Percentiles rank a stretch among this genome's conserved stretches.
Evolutionary conservation across 2,329 filamentous ascomycete genomes (phyloP).

Genomic region (Cucurbitaria berberidis): DNA sequence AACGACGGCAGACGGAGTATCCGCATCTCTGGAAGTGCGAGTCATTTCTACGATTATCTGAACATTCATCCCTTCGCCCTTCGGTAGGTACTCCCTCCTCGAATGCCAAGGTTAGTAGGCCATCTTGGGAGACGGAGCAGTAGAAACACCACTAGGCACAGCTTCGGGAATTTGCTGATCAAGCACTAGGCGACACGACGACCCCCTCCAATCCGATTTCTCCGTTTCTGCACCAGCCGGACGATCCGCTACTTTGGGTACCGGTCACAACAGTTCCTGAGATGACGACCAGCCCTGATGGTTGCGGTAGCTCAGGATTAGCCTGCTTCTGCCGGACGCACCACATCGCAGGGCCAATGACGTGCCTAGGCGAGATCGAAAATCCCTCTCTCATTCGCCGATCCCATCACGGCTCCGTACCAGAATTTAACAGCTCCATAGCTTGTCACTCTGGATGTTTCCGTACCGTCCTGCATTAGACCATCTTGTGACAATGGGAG

Average conservation of each 20-base stretch:
- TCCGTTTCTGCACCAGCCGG: slow-evolving; percentile 11
- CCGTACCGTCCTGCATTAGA: background rate
- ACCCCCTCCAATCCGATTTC: background rate
- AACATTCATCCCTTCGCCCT: no score
- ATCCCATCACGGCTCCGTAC: background rate
- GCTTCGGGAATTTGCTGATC: slow-evolving; percentile 11
- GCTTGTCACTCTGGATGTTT: background rate
- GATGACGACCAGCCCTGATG: background rate
- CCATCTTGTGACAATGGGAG: background rate
- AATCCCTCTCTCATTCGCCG: background rate
- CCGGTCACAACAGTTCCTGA: background rate
- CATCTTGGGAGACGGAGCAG: no score
- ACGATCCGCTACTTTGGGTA: background rate
- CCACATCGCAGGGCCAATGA: background rate
- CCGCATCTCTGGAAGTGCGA: background rate
- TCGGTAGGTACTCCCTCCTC: no score
- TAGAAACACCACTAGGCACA: background rate
- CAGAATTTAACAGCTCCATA: background rate
- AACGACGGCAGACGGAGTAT: background rate
- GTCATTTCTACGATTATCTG: background rate
- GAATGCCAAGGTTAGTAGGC: no score
- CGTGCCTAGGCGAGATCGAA: background rate
- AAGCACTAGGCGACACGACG: background rate
- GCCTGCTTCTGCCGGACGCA: background rate
- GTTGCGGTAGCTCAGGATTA: background rate